Base-by-base conservation (phyloP, 164 flowering plant species). In the Stephania cephalantha region DNA sequence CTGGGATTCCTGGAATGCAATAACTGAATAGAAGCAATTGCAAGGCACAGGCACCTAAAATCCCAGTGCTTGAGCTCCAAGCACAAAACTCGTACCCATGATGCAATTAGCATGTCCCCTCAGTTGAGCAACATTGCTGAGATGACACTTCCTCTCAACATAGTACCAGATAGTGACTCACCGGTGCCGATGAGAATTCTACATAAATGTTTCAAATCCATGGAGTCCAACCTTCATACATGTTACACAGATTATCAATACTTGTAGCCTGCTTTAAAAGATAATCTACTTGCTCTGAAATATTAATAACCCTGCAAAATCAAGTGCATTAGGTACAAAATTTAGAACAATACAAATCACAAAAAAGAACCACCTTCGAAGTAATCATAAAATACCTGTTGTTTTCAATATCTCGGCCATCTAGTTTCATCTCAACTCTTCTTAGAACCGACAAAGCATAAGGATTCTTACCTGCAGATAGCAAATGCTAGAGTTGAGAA, bases 221-320 rank as follows among this genome's bases (percentile, higher is more conserved):
- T 20, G 99, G 98, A 18, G 99, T 95, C 99, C 99, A 95, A 71
- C 99, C 99, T 84, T 95, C 99, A 75, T 95, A 93, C 99, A 93
- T 95, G 83, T 89, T 95, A 83, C 99, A 93, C 55, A 95, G 90
- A 76, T 93, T 95, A 82, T 95, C 99, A 72, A 91, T 63, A 76
- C 93, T 91, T 3, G 90, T 90, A 63, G 98, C 96, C 82, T 93
- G 99, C 86, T 86, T 90, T 31, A 95, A 88, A 78, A 95, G 90
- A 90, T 85, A 87, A 85, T 93, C 99, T 74, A 95, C 99, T 81
- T 95, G 99, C 85, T 93, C 98, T 44, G 86, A 74, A 72, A 89
- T 83, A 75, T 81, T 84, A 65, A 89, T 79, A 74, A 89, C 88
- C 84, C 99, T 95, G 93, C 52, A 81, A 73, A 73, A 73, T 67